These are phyloP conservation scores for Pseudovirgaria hyperparasitica DNA, from an alignment of 2,329 filamentous ascomycete genomes.

Conservation along the genomic window DNA sequence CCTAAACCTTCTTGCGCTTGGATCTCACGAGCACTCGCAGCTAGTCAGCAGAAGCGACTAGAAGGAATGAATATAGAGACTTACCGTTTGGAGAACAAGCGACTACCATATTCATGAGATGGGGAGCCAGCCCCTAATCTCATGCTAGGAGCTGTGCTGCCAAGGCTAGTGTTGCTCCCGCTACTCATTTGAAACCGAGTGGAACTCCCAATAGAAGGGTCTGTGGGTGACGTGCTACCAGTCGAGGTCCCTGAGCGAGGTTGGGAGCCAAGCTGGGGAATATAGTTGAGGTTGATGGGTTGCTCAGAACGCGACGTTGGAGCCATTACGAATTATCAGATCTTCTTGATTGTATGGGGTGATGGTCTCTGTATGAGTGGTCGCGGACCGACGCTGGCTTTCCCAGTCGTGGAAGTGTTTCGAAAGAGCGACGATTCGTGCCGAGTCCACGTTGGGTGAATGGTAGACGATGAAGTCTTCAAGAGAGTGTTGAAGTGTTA, in stretches of 20 bases:
- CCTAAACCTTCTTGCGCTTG: constrained; percentile 86
- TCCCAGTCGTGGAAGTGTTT: no score
- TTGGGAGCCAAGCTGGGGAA: constrained; percentile 52
- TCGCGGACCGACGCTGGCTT: not conserved
- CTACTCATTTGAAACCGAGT: constrained; percentile 63
- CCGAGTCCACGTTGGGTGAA: no score
- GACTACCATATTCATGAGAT: constrained; percentile 71
- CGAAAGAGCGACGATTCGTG: no score
- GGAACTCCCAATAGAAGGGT: constrained; percentile 50
- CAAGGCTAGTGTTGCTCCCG: constrained; percentile 42
- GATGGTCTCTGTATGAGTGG: constrained; percentile 1
- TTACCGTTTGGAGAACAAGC: constrained; percentile 88
- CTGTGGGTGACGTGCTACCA: constrained; percentile 67
- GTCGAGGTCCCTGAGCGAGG: constrained; percentile 68
- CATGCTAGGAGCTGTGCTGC: constrained; percentile 39
- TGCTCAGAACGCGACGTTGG: constrained; percentile 63
- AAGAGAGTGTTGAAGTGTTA: no score
- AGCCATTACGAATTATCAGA: constrained; percentile 80
- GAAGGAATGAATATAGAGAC: constrained; percentile 19
- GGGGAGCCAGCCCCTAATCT: constrained; percentile 90
- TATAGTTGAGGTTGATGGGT: constrained; percentile 74
- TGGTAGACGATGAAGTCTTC: no score
- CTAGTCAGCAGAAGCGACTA: constrained; percentile 1
- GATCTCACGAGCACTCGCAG: constrained; percentile 74
- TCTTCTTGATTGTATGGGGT: no score